These are phyloP conservation scores for Ambrosiella cleistominuta DNA, from an alignment of 2,329 filamentous ascomycete genomes.

Conservation along the genomic window DNA sequence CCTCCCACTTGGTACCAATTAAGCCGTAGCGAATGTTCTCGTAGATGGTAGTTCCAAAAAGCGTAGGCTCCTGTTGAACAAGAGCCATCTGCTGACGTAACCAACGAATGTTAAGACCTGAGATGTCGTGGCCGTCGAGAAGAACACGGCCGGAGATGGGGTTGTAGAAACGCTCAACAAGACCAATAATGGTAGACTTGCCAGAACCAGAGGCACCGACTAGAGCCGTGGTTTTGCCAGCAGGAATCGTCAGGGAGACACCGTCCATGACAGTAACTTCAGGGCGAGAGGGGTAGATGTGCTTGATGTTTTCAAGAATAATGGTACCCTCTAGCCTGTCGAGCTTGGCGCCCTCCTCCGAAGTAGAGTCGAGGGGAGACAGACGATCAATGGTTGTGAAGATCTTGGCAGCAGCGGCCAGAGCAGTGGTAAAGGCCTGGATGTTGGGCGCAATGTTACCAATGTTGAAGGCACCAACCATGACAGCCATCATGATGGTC, in stretches of 20 bases:
- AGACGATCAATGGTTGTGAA: slow-evolving; percentile 79
- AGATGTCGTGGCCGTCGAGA: slow-evolving; percentile 69
- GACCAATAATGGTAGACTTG: slow-evolving; percentile 83
- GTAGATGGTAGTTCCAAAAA: slow-evolving; percentile 79
- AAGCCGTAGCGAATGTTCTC: slow-evolving; percentile 83
- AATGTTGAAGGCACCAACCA: slow-evolving; percentile 83
- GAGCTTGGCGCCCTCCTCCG: slow-evolving; percentile 52
- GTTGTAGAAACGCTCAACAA: slow-evolving; percentile 88
- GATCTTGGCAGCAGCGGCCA: slow-evolving; percentile 79
- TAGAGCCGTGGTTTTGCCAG: slow-evolving; percentile 80
- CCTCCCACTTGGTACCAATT: slow-evolving; percentile 64
- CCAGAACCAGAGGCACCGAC: slow-evolving; percentile 90
- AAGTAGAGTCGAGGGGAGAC: slow-evolving; percentile 66
- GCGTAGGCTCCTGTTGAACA: slow-evolving; percentile 80
- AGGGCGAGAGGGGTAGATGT: slow-evolving; percentile 85
- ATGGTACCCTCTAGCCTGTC: slow-evolving; percentile 60
- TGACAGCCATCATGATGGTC: slow-evolving; percentile 75
- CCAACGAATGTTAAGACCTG: slow-evolving; percentile 72
- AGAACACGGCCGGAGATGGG: slow-evolving; percentile 64
- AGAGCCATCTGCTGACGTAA: slow-evolving; percentile 80
- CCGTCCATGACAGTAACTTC: slow-evolving; percentile 79
- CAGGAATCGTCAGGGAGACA: slow-evolving; percentile 62
- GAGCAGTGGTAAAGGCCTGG: slow-evolving; percentile 68
- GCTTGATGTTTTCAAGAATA: slow-evolving; percentile 65
- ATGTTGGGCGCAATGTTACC: slow-evolving; percentile 74